Conservation (phyloP, 2,329 filamentous ascomycete species). For the Monosporascus sp. region DNA sequence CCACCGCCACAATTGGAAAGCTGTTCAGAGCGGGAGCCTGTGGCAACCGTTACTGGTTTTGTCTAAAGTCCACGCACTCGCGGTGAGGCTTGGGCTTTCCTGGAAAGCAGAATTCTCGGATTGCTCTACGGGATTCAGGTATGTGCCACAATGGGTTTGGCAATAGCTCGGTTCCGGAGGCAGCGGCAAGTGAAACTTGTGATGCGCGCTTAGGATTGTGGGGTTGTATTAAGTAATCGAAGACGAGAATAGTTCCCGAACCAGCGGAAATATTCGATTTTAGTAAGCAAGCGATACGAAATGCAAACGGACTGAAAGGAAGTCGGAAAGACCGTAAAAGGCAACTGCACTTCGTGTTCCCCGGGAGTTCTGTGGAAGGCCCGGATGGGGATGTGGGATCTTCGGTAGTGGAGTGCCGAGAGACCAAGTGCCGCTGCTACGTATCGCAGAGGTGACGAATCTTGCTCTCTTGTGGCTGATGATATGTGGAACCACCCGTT, state of each 20-base stretch:
- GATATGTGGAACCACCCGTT: background rate
- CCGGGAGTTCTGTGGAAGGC: background rate
- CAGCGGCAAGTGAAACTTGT: slow-evolving; percentile 1
- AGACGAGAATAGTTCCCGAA: slow-evolving; percentile 19
- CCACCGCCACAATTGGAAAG: background rate
- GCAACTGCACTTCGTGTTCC: background rate
- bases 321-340: background rate
- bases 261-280: slow-evolving; percentile 23
- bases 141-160: background rate
- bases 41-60: background rate
- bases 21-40: background rate
- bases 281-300: slow-evolving; percentile 1
- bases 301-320: slow-evolving; percentile 11
- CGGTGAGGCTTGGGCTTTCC: background rate
- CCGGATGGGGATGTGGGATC: background rate
- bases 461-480: background rate
- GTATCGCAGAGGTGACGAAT: background rate
- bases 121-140: background rate
- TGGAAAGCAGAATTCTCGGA: background rate
- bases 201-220: slow-evolving; percentile 8
- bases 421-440: background rate
- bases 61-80: background rate
- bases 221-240: slow-evolving; percentile 6
- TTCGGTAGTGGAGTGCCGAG: background rate
- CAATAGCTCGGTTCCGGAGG: background rate